Evolutionary conservation across 108 stramenopile genomes (phyloP).

Genomic region (Tribonema minus): DNA sequence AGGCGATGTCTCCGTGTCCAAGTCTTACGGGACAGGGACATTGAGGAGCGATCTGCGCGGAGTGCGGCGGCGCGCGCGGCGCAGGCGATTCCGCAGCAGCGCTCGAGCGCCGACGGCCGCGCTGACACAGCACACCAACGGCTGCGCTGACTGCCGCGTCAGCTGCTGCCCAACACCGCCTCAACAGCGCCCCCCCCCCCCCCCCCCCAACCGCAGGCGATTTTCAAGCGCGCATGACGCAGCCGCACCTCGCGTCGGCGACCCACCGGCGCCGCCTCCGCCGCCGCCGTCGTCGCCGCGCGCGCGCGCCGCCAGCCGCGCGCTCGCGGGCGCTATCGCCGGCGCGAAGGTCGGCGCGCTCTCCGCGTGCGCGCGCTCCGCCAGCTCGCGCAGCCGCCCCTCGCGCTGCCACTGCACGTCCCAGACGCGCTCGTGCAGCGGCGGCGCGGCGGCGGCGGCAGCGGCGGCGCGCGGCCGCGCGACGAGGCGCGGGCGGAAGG

Average conservation of each 20-base stretch:
- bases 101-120: no score
- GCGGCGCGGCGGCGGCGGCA: not conserved
- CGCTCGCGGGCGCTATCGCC: constrained; percentile 1
- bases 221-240: not conserved
- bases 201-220: not conserved
- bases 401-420: constrained; percentile 26
- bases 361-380: not conserved
- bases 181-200: no score
- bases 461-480: not conserved
- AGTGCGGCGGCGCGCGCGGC: no score
- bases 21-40: no score
- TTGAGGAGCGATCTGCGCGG: no score
- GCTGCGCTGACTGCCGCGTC: no score
- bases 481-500: not conserved
- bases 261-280: not conserved
- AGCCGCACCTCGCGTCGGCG: not conserved
- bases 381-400: not conserved
- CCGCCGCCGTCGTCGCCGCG: not conserved
- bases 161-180: no score
- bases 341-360: constrained; percentile 15
- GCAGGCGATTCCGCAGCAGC: no score
- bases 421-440: constrained; percentile 26
- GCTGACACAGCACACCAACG: no score
- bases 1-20: no score
- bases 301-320: not conserved